Conservation (phyloP, 805 yeast species). For the Maudiozyma barnettii region DNA sequence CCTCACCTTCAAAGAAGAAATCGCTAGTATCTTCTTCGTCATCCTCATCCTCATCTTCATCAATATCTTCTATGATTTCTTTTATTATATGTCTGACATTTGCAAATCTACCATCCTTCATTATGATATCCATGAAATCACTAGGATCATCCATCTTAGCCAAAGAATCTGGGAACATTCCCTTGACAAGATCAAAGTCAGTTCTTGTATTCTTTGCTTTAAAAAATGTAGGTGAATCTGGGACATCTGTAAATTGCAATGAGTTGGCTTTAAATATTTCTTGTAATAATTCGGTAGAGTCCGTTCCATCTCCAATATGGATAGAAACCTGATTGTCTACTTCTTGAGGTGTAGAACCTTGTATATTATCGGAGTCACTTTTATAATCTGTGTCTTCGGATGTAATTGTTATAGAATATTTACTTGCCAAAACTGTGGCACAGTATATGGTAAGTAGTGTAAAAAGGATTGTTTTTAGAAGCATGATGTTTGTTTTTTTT, state of each 20-base stretch:
- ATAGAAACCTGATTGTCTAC: neutral
- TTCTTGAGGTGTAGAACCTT: neutral
- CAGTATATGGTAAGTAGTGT: constrained; percentile 1
- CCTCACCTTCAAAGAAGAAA: constrained; percentile 1
- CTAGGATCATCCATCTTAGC: constrained; percentile 6
- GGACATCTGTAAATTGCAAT: constrained; percentile 10
- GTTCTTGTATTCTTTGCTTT: constrained; percentile 3
- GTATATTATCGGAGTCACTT: neutral
- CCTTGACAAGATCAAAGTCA: neutral
- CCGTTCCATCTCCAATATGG: neutral
- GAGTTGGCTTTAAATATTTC: neutral
- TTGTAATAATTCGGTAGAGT: neutral
- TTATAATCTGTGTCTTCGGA: neutral
- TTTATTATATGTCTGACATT: constrained; percentile 3
- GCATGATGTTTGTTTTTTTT: neutral
- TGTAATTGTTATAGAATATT: constrained; percentile 1
- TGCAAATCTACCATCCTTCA: neutral
- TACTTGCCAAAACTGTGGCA: constrained; percentile 1
- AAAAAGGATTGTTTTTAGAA: neutral
- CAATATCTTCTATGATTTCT: constrained; percentile 5
- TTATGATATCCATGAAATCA: constrained; percentile 1
- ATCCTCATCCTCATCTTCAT: constrained; percentile 2
- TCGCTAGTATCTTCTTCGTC: constrained; percentile 1
- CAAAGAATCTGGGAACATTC: neutral
- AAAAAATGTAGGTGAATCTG: constrained; percentile 14